These are phyloP conservation scores for Xerocomus potaroensis DNA, from an alignment of 768 basidiomycete genomes.

Conservation along the genomic window DNA sequence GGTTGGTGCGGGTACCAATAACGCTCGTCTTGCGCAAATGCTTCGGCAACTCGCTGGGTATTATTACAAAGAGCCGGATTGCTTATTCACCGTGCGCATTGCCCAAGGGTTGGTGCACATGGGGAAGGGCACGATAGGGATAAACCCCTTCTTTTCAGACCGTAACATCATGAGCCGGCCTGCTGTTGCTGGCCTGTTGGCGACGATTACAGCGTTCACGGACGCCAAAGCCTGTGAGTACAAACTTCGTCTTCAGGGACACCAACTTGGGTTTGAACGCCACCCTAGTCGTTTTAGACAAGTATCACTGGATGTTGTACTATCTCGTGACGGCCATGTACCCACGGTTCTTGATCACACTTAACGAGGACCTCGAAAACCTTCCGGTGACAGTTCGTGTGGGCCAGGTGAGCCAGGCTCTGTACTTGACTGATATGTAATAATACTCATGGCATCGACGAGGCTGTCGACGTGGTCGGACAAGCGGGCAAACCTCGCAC, in stretches of 20 bases:
- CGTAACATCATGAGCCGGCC: conserved; percentile 84
- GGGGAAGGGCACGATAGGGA: conserved; percentile 97
- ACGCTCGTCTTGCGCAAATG: conserved; percentile 97
- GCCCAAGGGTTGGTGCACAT: conserved; percentile 97
- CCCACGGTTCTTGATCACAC: conserved; percentile 95
- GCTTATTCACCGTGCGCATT: conserved; percentile 92
- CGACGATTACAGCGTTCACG: conserved; percentile 87
- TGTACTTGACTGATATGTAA: background rate
- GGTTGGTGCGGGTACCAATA: conserved; percentile 98
- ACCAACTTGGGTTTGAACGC: conserved; percentile 2
- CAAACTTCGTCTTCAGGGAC: background rate
- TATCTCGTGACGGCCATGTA: conserved; percentile 96
- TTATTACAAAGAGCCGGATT: conserved; percentile 96
- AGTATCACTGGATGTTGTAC: conserved; percentile 98
- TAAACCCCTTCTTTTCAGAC: conserved; percentile 97
- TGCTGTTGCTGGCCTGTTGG: conserved; percentile 84
- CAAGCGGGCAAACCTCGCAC: conserved; percentile 97
- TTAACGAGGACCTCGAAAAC: conserved; percentile 86
- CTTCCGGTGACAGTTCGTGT: conserved; percentile 92
- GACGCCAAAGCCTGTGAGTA: conserved; percentile 87
- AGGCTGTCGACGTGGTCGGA: conserved; percentile 97
- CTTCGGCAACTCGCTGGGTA: conserved; percentile 95
- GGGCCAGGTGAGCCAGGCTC: conserved; percentile 60
- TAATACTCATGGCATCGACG: conserved; percentile 1
- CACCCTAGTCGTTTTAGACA: conserved; percentile 82